Base-by-base conservation (phyloP, 2,329 filamentous ascomycete species). In the Neoarthrinium moseri region DNA sequence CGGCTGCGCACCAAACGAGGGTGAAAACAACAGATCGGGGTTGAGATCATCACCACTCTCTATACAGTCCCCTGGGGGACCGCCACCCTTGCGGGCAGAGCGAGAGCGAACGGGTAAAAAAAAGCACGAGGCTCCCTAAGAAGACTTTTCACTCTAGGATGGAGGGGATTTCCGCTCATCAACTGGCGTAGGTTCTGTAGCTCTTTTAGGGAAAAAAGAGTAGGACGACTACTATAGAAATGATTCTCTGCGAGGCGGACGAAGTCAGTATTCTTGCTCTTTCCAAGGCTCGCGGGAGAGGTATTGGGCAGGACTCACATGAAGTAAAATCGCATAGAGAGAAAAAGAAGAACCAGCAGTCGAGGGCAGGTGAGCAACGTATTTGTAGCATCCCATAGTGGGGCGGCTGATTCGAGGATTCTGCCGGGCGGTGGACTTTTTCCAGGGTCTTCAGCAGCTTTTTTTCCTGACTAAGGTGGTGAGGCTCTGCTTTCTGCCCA, bases 41-140 rank as follows among this genome's bases (percentile, higher is more conserved):
- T 84, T 77, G 87, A 94, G 89, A 94, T 95, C 90, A 94, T 94
- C 87, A 90, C 84, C 86, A 84, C 86, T 84, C 81, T 86, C 86
- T 91, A 83, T 87, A 88, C 84, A 85, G 79, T 24, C 15, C 68
- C 56, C 21, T n/a, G 49, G 50, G 50, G 43, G 50, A 56, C 78
- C 80, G 80, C 80, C 77, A 68, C 75, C 80, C 75, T 83, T 80
- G 64, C 78, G 74, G 77, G 74, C 71, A 76, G 77, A 56, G 49
- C 79, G 77, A 80, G 73, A 78, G 77, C 66, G 73, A 78, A 66
- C 41, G 41, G 41, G n/a, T 23, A 21, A n/a, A n/a, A 17, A 34
- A 53, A n/a, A 57, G 57, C 55, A 55, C 56, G 58, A 46, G 44
- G 71, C 71, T 71, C 49, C 37, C 78, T 26, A 23, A 44, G 15